Percentiles rank a stretch among this genome's conserved stretches.
These are phyloP conservation scores for Miscanthus sacchariflorus DNA, from an alignment of 202 grass and related monocot species.

Conservation along the genomic window DNA sequence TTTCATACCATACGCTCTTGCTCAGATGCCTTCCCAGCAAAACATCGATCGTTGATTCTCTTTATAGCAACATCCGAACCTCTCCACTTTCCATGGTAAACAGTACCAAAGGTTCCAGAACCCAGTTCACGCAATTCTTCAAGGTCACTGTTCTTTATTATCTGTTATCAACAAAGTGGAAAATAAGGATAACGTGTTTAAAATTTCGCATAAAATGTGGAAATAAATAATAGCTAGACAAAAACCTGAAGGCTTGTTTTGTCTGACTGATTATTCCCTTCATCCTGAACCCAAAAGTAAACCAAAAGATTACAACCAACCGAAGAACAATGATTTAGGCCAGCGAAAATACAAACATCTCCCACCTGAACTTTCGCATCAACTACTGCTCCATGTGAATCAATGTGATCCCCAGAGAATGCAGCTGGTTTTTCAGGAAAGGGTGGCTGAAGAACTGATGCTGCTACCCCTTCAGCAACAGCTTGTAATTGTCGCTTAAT, in stretches of 20 bases:
- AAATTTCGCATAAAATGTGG: background rate
- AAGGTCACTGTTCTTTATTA: conserved; percentile 98
- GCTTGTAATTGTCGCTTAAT: conserved; percentile 75
- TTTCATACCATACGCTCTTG: conserved; percentile 76
- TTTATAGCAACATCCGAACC: conserved; percentile 96
- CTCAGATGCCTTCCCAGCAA: conserved; percentile 86
- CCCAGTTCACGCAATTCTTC: conserved; percentile 96
- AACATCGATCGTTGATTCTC: conserved; percentile 93
- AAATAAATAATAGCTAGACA: conserved; percentile 9
- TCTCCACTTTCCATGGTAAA: conserved; percentile 99
- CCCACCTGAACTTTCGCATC: conserved; percentile 77
- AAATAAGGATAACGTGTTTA: conserved; percentile 7
- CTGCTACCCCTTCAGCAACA: conserved; percentile 83
- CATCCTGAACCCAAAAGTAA: conserved; percentile 57
- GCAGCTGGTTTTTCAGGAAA: conserved; percentile 54
- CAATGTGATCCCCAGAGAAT: conserved; percentile 50
- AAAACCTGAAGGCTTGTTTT: conserved; percentile 83
- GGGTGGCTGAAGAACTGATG: conserved; percentile 74
- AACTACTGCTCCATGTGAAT: conserved; percentile 41
- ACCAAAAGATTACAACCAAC: conserved; percentile 6
- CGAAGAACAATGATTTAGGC: conserved; percentile 25
- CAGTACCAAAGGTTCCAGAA: conserved; percentile 93
- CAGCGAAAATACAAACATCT: conserved; percentile 27
- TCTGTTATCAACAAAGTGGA: conserved; percentile 51
- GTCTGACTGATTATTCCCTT: conserved; percentile 55